Evolutionary conservation across 441 rosid genomes (phyloP), one percentile per base, ranked within the genome.

Genomic region (Hura crepitans): DNA sequence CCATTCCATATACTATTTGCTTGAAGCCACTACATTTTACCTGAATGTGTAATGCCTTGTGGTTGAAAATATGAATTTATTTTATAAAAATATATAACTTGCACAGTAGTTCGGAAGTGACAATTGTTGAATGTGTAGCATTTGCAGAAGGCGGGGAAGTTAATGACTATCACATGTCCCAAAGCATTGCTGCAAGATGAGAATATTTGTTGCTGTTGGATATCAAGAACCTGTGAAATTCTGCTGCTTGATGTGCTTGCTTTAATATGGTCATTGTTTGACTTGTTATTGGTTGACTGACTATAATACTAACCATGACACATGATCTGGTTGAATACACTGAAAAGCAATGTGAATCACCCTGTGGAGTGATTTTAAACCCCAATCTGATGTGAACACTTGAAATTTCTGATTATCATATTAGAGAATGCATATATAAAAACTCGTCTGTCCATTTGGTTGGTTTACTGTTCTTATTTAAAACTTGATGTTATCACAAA

Each of bases 401-500:
- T 22, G 23, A 68, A 54, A 5, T 15, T 10, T 62, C 47, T 35
- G 39, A 35, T 25, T 51, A 15, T 37, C 6, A 20, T 35, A 5
- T 35, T 35, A 43, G 43, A n/a, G 55, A 59, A 33, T 51, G 25
- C 18, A 45, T 56, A 9, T 11, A 12, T 23, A 28, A 46, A 51
- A 22, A 28, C 57, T 46, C 20, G 57, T 30, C 46, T 57, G 49
- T 58, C 33, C 7, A 58, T 58, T 30, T 59, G 45, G 55, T 27
- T 30, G 4, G 11, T 4, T 51, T 33, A 37, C 56, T n/a, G 45
- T 69, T 57, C 58, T 23, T 5, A 30, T 43, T n/a, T 70, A 47
- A 54, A 46, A 59, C 31, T 30, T 15, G 30, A 22, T 53, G 64
- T 46, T 28, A 56, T 72, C 64, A 22, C 43, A 22, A 72, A 62